Conservation (phyloP, 148 eudicot species). For the Diospyros lotus region DNA sequence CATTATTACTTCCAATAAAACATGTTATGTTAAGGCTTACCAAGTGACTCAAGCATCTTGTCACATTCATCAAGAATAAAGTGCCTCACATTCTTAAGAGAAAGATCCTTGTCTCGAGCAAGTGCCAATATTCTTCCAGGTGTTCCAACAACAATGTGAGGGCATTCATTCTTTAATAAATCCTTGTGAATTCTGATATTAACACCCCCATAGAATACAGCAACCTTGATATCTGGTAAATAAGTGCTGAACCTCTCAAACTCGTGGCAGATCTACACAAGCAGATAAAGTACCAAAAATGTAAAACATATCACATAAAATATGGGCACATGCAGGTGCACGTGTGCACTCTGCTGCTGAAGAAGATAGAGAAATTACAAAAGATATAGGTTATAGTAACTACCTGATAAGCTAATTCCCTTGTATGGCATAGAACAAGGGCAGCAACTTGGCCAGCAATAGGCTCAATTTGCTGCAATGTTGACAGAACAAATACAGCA, state of each 20-base stretch:
- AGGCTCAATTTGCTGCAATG: slow-evolving; percentile 73
- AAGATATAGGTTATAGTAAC: background rate
- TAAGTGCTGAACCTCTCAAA: slow-evolving; percentile 75
- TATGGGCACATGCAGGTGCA: too few species aligned
- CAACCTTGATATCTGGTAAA: slow-evolving; percentile 58
- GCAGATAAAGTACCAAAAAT: background rate
- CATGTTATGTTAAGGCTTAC: slow-evolving; percentile 24
- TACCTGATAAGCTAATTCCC: slow-evolving; percentile 80
- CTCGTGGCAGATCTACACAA: slow-evolving; percentile 59
- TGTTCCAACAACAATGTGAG: slow-evolving; percentile 77
- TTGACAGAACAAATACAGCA: slow-evolving; percentile 71
- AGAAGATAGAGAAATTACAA: background rate
- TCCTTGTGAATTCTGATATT: slow-evolving; percentile 71
- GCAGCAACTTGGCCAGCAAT: slow-evolving; percentile 76
- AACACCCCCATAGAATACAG: slow-evolving; percentile 76
- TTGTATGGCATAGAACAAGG: slow-evolving; percentile 68
- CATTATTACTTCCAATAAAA: background rate
- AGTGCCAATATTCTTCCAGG: slow-evolving; percentile 73
- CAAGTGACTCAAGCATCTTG: slow-evolving; percentile 79
- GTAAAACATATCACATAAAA: background rate
- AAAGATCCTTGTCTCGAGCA: slow-evolving; percentile 64
- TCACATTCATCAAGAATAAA: slow-evolving; percentile 82
- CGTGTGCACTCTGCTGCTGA: background rate
- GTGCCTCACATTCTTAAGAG: slow-evolving; percentile 61
- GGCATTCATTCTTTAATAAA: slow-evolving; percentile 67